Evolutionary conservation across 257 asterid species (phyloP), one percentile per base, ranked within the genome.

Genomic region (Eucommia ulmoides): DNA sequence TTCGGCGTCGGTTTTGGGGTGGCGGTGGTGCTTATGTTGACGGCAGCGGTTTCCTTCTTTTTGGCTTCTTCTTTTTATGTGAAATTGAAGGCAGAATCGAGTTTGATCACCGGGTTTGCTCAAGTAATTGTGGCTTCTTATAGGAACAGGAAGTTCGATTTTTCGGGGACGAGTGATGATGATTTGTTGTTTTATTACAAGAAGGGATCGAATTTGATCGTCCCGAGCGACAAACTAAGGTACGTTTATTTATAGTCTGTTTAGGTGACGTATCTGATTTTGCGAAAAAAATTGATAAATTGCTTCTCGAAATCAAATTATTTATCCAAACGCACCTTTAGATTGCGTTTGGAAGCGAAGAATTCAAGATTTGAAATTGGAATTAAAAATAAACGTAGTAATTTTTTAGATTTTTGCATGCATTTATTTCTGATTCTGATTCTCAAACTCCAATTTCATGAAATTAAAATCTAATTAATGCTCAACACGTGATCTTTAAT

Each of bases 1-100:
- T 87, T 94, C 94, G 51, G 56, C 23, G 29, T 87, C 6, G 96
- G 96, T 11, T 83, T 78, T 24, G 94, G 82, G 0, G 73, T 77
- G 46, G 80, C 88, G 0, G 70, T 60, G 19, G 23, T 67, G 49
- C 64, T 86, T 20, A 65, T 76, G 80, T 49, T 72, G 15, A 15
- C 62, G 1, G 68, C 82, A 11, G 46, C 65, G 22, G 22, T 55
- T 41, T 50, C 65, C 11, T 80, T 82, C 68, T 75, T 68, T 22
- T 24, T 67, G 60, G 96, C 79, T 11, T 71, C 87, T 48, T 45
- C 71, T 0, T 72, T 70, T 24, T 86, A 80, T 22, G 12, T 29
- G 8, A 29, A 29, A 24, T 35, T 63, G 55, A 71, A 74, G 69
- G 33, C 75, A 42, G 63, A 61, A 33, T 48, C 75, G 3, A 76